These are phyloP conservation scores for Cyclotella baltica DNA, from an alignment of 108 stramenopile genomes.

Conservation along the genomic window DNA sequence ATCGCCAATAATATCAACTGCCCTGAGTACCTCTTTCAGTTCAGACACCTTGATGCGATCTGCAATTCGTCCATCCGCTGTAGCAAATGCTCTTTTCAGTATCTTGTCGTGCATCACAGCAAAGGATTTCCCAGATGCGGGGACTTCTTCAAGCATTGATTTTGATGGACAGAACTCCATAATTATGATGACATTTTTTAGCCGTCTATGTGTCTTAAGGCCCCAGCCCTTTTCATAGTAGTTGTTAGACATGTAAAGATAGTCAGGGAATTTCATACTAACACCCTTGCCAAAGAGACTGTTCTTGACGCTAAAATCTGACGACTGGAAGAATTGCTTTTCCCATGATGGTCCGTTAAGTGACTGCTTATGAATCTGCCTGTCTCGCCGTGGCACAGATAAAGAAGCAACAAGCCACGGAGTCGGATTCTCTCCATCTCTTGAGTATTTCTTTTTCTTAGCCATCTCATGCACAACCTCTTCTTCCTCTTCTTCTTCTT, in stretches of 20 bases:
- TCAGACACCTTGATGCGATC: slow-evolving; percentile 90
- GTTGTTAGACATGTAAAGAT: slow-evolving; percentile 91
- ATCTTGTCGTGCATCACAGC: slow-evolving; percentile 88
- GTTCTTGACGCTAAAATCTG: slow-evolving; percentile 95
- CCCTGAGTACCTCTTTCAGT: slow-evolving; percentile 87
- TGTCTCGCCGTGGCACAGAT: slow-evolving; percentile 62
- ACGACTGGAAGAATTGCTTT: slow-evolving; percentile 93
- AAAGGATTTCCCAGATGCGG: slow-evolving; percentile 81
- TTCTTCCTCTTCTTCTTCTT: slow-evolving; percentile 97
- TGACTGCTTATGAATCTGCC: slow-evolving; percentile 31
- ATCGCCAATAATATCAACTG: slow-evolving; percentile 91
- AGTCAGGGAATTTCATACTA: slow-evolving; percentile 83
- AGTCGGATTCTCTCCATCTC: slow-evolving; percentile 95
- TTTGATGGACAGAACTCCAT: slow-evolving; percentile 92
- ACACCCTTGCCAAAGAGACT: slow-evolving; percentile 84
- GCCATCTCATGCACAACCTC: slow-evolving; percentile 92
- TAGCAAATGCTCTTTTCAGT: slow-evolving; percentile 86
- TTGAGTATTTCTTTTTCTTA: slow-evolving; percentile 95
- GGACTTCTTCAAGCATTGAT: slow-evolving; percentile 69
- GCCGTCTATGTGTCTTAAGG: slow-evolving; percentile 92
- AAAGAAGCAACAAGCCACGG: slow-evolving; percentile 92
- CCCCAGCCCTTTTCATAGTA: slow-evolving; percentile 96
- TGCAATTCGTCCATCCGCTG: slow-evolving; percentile 84
- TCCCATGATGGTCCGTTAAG: slow-evolving; percentile 64
- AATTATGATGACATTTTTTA: slow-evolving; percentile 98